Conservation (phyloP, 1,139 yeast genomes). For the Meyerozyma carpophila region DNA sequence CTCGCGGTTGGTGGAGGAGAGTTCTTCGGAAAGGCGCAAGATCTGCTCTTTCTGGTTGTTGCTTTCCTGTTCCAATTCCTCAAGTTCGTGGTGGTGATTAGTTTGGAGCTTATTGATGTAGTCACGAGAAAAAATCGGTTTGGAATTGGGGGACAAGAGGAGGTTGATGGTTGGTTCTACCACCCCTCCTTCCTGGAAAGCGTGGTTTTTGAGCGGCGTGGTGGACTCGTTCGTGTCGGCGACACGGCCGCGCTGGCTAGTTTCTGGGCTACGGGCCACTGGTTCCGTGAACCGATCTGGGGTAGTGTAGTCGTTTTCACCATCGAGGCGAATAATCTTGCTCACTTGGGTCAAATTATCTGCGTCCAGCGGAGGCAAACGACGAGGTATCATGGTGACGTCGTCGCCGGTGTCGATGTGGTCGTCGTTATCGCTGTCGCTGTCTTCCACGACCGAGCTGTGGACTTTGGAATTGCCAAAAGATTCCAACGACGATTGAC, state of each 20-base stretch:
- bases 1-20: constrained; percentile 15
- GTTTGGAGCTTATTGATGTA: constrained; percentile 26
- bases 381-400: constrained; percentile 1
- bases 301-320: constrained; percentile 23
- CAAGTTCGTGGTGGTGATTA: constrained; percentile 14
- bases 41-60: constrained; percentile 12
- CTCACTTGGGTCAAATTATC: constrained; percentile 18
- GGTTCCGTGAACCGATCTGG: constrained; percentile 43
- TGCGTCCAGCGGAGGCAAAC: background rate
- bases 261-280: constrained; percentile 34
- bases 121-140: constrained; percentile 30
- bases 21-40: constrained; percentile 15
- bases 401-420: constrained; percentile 13
- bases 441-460: constrained; percentile 18
- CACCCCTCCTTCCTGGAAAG: constrained; percentile 7
- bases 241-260: constrained; percentile 27
- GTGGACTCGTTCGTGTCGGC: constrained; percentile 18
- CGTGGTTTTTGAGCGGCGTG: constrained; percentile 20
- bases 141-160: constrained; percentile 31
- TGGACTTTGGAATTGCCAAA: too few relatives aligned
- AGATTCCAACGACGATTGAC: background rate
- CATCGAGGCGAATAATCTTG: constrained; percentile 13
- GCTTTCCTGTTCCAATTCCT: constrained; percentile 6
- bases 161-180: constrained; percentile 28
- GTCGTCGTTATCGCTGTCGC: constrained; percentile 22